Percentiles rank a stretch among this genome's conserved stretches.
Conservation (phyloP, 2,329 filamentous ascomycete genomes). For the Colletotrichum sp. region DNA sequence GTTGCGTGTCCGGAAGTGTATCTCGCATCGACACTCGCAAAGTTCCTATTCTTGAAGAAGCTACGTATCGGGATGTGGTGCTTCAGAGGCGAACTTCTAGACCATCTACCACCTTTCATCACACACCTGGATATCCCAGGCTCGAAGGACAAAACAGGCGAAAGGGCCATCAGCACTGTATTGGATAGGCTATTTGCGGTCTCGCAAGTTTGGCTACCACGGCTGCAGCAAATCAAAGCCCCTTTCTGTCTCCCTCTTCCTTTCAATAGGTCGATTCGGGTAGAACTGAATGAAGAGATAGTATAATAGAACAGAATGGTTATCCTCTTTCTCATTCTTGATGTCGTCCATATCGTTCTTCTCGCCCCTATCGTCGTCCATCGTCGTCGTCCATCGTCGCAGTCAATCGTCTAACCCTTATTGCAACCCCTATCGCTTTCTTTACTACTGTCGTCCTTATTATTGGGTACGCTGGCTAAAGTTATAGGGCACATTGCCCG, state of each 20-base stretch:
- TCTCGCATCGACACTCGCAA: neutral
- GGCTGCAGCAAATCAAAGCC: neutral
- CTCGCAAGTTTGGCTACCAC: neutral
- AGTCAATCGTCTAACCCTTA: too few relatives aligned
- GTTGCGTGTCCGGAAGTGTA: too few relatives aligned
- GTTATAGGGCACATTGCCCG: too few relatives aligned
- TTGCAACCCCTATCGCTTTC: too few relatives aligned
- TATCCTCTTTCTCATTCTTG: neutral
- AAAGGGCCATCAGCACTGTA: neutral
- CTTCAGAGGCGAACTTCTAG: neutral
- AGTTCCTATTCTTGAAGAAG: neutral
- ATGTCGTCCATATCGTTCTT: too few relatives aligned
- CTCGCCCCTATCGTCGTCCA: too few relatives aligned
- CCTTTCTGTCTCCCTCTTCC: neutral
- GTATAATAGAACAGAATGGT: neutral
- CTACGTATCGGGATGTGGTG: neutral
- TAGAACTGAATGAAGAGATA: neutral
- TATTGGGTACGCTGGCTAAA: too few relatives aligned
- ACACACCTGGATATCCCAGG: neutral
- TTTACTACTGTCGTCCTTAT: too few relatives aligned
- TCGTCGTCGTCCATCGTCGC: too few relatives aligned
- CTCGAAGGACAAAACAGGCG: neutral
- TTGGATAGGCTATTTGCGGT: neutral
- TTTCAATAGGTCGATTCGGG: neutral
- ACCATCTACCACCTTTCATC: neutral